Percentiles rank a stretch among this genome's conserved stretches.
These are phyloP conservation scores for Ophiocordyceps robertsii DNA, from an alignment of 2,329 filamentous ascomycete genomes.

Conservation along the genomic window DNA sequence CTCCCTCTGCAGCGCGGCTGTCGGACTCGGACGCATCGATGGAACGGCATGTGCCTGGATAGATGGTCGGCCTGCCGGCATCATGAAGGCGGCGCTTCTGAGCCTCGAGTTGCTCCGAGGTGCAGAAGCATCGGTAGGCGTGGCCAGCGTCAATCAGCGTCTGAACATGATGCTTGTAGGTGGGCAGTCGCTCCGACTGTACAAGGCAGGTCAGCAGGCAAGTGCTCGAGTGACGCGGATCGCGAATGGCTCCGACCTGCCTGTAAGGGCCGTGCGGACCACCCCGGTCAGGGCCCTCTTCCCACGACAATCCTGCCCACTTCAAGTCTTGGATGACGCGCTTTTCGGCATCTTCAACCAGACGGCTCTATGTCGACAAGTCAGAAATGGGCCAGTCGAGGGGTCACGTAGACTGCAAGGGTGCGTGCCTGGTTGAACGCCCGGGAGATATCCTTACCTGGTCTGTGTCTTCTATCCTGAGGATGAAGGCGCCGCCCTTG, in stretches of 20 bases:
- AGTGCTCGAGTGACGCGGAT: neutral
- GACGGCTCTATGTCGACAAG: conserved; percentile 48
- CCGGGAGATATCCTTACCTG: conserved; percentile 38
- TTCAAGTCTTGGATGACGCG: conserved; percentile 64
- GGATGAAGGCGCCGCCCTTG: conserved; percentile 67
- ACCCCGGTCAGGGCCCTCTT: conserved; percentile 78
- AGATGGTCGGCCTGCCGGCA: conserved; percentile 27
- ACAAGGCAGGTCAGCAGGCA: neutral
- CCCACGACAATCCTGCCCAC: conserved; percentile 88
- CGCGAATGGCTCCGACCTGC: conserved; percentile 41
- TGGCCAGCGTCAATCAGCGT: conserved; percentile 55
- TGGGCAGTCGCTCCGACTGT: conserved; percentile 62
- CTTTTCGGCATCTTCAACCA: conserved; percentile 66
- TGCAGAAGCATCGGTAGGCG: conserved; percentile 92
- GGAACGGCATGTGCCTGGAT: conserved; percentile 55
- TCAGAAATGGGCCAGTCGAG: neutral
- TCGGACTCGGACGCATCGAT: conserved; percentile 56
- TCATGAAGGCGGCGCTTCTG: conserved; percentile 51
- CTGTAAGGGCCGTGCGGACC: conserved; percentile 77
- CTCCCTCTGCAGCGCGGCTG: conserved; percentile 52
- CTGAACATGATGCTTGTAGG: conserved; percentile 61
- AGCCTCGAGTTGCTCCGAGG: conserved; percentile 51
- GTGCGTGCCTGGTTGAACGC: neutral
- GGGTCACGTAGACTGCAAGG: neutral
- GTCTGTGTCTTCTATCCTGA: conserved; percentile 92